These are phyloP conservation scores for Stephania cephalantha DNA, from an alignment of 164 flowering plant species.

Conservation along the genomic window DNA sequence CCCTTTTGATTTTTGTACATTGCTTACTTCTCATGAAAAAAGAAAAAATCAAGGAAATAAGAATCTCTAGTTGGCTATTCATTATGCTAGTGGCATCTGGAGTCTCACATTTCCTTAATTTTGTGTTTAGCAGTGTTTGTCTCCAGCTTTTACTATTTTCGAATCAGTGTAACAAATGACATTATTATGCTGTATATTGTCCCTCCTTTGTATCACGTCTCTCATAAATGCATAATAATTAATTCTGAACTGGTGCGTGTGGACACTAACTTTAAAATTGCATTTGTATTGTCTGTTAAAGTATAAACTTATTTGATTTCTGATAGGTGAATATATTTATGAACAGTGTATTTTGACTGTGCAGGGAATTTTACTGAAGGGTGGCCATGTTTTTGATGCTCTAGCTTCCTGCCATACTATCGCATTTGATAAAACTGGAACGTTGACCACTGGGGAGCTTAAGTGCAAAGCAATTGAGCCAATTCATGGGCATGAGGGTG, in stretches of 20 bases:
- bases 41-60: too few species aligned
- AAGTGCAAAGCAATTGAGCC: constrained; percentile 91
- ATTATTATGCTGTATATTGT: too few species aligned
- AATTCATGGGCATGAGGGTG: constrained; percentile 63
- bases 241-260: background rate
- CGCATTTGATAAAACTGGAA: constrained; percentile 99
- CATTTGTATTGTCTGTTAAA: background rate
- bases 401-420: constrained; percentile 80
- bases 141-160: background rate
- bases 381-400: constrained; percentile 95
- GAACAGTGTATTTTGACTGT: constrained; percentile 3
- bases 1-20: too few species aligned
- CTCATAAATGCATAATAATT: background rate
- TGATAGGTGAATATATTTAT: background rate
- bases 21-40: too few species aligned
- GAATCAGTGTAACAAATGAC: background rate
- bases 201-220: background rate
- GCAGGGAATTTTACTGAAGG: constrained; percentile 95
- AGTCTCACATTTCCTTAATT: background rate
- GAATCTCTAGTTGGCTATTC: background rate
- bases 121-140: background rate
- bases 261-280: background rate
- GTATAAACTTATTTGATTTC: background rate
- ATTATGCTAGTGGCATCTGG: background rate
- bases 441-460: constrained; percentile 92